A percentile compares a stretch with the other conserved stretches of the same genome.
Evolutionary conservation across 805 yeast species (phyloP).

Genomic region (Metschnikowia santaceciliae): DNA sequence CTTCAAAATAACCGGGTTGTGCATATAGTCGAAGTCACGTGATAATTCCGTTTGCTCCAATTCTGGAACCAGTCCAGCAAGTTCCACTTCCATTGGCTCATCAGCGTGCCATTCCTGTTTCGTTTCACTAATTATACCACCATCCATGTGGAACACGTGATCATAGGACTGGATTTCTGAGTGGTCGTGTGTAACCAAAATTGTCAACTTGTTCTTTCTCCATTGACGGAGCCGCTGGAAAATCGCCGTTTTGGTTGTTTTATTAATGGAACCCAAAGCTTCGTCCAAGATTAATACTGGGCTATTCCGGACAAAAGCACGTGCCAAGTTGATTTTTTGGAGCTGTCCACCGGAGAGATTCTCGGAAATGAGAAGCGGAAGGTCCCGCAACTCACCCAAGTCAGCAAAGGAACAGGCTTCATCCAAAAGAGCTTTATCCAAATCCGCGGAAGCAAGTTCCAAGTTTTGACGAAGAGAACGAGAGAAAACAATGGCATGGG

Average conservation of each 20-base stretch:
- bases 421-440: constrained; percentile 22
- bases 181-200: constrained; percentile 77
- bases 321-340: constrained; percentile 79
- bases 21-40: not conserved
- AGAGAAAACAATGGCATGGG: constrained; percentile 56
- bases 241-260: constrained; percentile 40
- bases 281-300: constrained; percentile 84
- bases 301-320: constrained; percentile 71
- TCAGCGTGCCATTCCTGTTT: not conserved
- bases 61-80: not conserved
- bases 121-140: not conserved
- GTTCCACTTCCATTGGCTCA: too few relatives aligned
- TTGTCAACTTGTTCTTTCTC: constrained; percentile 70
- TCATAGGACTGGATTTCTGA: constrained; percentile 55
- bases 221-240: constrained; percentile 50
- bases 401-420: constrained; percentile 50
- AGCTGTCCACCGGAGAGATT: constrained; percentile 85
- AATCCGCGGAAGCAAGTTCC: constrained; percentile 3
- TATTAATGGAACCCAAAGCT: constrained; percentile 77
- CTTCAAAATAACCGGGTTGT: not conserved
- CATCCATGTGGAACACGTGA: constrained; percentile 52
- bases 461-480: constrained; percentile 19
- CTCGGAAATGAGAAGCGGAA: constrained; percentile 39
- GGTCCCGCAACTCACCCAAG: constrained; percentile 38
- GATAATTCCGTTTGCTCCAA: not conserved